Base-by-base conservation (phyloP, 192 early-diverging fungal genomes). In the Coemansia sp. region DNA sequence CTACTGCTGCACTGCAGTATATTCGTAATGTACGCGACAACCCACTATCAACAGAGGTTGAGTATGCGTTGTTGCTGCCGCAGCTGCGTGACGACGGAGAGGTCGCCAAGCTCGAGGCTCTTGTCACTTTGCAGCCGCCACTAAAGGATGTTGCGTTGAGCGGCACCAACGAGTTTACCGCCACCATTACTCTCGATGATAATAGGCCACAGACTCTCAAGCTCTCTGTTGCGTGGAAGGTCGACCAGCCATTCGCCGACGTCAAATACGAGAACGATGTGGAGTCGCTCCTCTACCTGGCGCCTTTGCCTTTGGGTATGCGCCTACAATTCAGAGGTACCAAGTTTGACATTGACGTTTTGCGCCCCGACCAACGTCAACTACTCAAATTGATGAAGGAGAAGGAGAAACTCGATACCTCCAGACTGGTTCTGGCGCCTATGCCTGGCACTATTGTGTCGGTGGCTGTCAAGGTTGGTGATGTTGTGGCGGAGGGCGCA, bases 391-490 rank as follows among this genome's bases (percentile, higher is more conserved):
- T 87, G 75, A 94, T 96, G 90, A 87, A 89, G 67, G 87, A 89
- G 67, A 91, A 90, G 84, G 83, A 90, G 21, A 88, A 88, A 66
- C 69, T 88, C 35, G 92, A 94, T 41, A 79, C 89, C 6, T 89
- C 90, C 27, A 87, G 86, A 68, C 78, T 93, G 62, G 86, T 96
- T 21, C 79, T 91, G 1, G 85, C 93, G 13, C 96, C 96, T 4
- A 98, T 98, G 95, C 96, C 96, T 6, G 96, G 96, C 7, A 84
- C 87, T 5, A 93, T 98, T 2, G 86, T 96, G 17, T 91, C 88
- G 35, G 79, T 98, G 3, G 84, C 88, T 13, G 94, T 95, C 51
- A 89, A 88, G 74, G 89, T 77, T 6, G 96, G 93, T 17, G 92
- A 98, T 65, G 78, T 84, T 5, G 89, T 97, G 9, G 84, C 87